phyloP scores from a whole-genome alignment of 331 rosid species.

The Rhamnella rubrinervis region DNA sequence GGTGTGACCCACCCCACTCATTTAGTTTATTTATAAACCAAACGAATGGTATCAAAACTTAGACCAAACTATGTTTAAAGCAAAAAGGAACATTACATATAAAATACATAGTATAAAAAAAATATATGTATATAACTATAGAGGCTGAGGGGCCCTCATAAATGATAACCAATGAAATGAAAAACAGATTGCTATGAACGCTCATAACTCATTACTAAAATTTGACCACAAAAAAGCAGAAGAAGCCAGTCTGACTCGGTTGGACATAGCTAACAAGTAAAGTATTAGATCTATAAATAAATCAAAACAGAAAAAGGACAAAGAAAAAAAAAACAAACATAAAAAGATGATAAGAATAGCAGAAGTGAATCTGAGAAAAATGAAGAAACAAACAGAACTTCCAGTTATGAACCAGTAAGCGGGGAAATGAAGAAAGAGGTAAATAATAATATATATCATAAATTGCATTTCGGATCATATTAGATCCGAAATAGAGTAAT shows the following conservation, averaged over 20 bases:
- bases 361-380: constrained; percentile 16
- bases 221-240: background rate
- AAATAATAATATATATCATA: background rate
- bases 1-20: constrained; percentile 27
- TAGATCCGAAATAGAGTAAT: constrained; percentile 20
- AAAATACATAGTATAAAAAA: no score
- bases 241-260: constrained; percentile 10
- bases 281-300: constrained; percentile 9
- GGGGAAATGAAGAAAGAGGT: background rate
- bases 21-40: background rate
- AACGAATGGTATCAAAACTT: background rate
- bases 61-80: background rate
- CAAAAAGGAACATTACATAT: background rate
- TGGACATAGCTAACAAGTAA: background rate
- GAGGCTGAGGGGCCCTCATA: background rate
- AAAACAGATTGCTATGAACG: background rate
- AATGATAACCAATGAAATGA: background rate
- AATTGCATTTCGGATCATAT: no score
- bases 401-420: no score
- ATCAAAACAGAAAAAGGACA: constrained; percentile 19
- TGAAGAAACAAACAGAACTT: background rate
- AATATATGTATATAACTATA: background rate
- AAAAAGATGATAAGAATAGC: constrained; percentile 17
- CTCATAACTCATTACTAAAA: background rate
- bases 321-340: background rate